phyloP scores from a whole-genome alignment of 192 early-diverging fungal species.

The Rhizophagus clarus region DNA sequence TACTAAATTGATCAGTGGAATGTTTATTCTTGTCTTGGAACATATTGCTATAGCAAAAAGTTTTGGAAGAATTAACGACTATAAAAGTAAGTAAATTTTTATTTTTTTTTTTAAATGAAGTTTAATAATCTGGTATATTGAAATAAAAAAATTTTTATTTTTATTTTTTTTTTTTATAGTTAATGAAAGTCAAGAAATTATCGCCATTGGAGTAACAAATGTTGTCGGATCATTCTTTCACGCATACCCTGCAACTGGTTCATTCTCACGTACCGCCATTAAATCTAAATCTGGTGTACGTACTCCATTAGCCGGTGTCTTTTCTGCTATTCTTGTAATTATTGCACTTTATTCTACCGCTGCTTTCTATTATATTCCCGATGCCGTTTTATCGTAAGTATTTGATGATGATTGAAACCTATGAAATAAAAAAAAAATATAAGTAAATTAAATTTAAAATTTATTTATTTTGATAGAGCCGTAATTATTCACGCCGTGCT shows the following conservation, averaged over 20 bases:
- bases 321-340: conserved; percentile 80
- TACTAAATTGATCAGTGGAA: conserved; percentile 48
- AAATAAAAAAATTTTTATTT: background rate
- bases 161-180: conserved; percentile 32
- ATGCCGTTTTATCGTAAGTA: conserved; percentile 62
- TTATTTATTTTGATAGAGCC: conserved; percentile 40
- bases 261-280: conserved; percentile 92
- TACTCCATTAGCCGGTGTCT: conserved; percentile 76
- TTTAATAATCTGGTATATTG: too few species aligned
- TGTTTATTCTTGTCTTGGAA: conserved; percentile 83
- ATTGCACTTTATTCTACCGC: conserved; percentile 84
- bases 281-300: conserved; percentile 87
- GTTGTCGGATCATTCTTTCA: conserved; percentile 84
- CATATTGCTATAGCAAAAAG: conserved; percentile 89
- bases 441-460: background rate
- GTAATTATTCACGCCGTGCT: conserved; percentile 88
- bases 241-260: conserved; percentile 88
- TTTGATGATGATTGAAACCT: background rate
- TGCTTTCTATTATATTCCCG: conserved; percentile 85
- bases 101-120: background rate
- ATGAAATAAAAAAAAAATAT: too few species aligned
- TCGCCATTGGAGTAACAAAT: conserved; percentile 90
- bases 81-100: conserved; percentile 60
- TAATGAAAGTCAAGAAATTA: conserved; percentile 82
- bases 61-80: conserved; percentile 84